These are phyloP conservation scores for Colletotrichum chrysophilum DNA, from an alignment of 2,329 filamentous ascomycete genomes.

Conservation along the genomic window DNA sequence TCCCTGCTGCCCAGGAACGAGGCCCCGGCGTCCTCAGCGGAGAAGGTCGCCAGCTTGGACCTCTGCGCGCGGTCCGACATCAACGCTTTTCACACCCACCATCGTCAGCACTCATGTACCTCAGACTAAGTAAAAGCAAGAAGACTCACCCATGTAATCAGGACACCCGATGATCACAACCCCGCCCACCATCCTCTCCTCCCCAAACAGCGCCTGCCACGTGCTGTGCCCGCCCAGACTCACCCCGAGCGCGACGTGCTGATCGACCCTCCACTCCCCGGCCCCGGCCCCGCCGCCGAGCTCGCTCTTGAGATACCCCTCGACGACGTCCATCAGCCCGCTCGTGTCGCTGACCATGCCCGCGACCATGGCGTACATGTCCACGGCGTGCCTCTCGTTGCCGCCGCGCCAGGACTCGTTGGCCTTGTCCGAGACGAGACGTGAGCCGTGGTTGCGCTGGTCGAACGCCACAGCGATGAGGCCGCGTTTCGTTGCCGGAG, in stretches of 20 bases:
- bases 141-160: conserved; percentile 73
- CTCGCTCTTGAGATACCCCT: conserved; percentile 72
- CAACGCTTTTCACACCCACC: conserved; percentile 43
- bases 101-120: background rate
- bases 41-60: conserved; percentile 69
- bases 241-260: conserved; percentile 80
- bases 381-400: conserved; percentile 82
- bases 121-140: background rate
- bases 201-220: conserved; percentile 83
- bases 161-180: conserved; percentile 88
- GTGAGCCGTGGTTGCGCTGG: conserved; percentile 87
- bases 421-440: conserved; percentile 68
- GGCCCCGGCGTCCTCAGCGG: conserved; percentile 56
- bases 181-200: conserved; percentile 78
- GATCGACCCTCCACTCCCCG: conserved; percentile 47
- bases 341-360: conserved; percentile 77
- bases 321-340: conserved; percentile 77
- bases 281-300: conserved; percentile 18
- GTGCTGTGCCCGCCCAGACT: conserved; percentile 87
- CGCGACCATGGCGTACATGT: conserved; percentile 85
- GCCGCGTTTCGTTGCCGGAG: conserved; percentile 46
- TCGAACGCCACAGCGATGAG: conserved; percentile 87
- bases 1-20: conserved; percentile 78
- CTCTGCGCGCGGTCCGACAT: conserved; percentile 80
- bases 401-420: conserved; percentile 83